phyloP scores from a whole-genome alignment of 768 basidiomycete species.

The Mycena alexandri region DNA sequence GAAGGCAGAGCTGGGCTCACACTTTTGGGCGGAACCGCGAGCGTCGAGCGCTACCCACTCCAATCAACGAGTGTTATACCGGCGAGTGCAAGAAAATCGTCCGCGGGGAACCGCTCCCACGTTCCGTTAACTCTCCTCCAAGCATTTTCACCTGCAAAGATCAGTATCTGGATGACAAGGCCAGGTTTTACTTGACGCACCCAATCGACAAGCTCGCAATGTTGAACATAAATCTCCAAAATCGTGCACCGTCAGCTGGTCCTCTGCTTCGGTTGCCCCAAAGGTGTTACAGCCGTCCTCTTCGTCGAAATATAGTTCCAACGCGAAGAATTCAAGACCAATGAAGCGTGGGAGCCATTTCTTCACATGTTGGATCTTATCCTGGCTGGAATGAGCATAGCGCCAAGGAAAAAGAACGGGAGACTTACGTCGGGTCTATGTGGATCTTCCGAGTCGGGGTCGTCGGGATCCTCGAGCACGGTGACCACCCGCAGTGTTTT shows the following conservation, averaged over 20 bases:
- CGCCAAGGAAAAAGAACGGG: too few species aligned
- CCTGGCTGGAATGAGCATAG: too few species aligned
- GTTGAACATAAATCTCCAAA: not conserved
- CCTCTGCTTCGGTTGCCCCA: not conserved
- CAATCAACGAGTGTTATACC: not conserved
- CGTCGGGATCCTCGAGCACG: too few species aligned
- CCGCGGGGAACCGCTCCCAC: not conserved
- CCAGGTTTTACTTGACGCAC: not conserved
- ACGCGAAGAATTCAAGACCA: not conserved
- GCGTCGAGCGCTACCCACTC: too few species aligned
- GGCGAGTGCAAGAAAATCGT: not conserved
- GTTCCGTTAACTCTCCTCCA: not conserved
- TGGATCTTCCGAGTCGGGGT: too few species aligned
- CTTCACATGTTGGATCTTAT: not conserved
- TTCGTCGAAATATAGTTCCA: not conserved
- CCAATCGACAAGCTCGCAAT: not conserved
- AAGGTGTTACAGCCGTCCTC: not conserved
- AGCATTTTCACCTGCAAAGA: not conserved
- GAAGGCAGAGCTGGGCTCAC: too few species aligned
- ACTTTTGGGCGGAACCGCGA: too few species aligned
- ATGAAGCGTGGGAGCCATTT: not conserved
- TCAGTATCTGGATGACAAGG: not conserved
- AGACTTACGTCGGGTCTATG: too few species aligned
- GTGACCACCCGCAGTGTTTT: not conserved
- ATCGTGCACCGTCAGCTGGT: not conserved